A percentile compares a stretch with the other conserved stretches of the same genome.
These are phyloP conservation scores for Phytophthora podocarpi DNA, from an alignment of 352 stramenopile species.

Conservation along the genomic window DNA sequence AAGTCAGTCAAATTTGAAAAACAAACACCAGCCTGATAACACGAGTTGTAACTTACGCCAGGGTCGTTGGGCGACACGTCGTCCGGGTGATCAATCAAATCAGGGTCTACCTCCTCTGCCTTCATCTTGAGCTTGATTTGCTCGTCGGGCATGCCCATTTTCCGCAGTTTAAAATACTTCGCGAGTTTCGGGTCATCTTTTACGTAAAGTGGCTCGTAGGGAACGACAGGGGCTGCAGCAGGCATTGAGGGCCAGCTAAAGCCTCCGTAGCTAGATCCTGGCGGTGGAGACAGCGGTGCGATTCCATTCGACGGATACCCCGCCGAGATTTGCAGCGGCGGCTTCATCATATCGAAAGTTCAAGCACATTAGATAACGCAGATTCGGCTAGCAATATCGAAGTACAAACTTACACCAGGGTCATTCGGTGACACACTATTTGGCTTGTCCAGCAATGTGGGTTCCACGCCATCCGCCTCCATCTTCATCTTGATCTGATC, in stretches of 20 bases:
- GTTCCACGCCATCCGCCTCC: slow-evolving; percentile 72
- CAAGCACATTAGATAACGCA: slow-evolving; percentile 6
- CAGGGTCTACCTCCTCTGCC: slow-evolving; percentile 63
- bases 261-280: slow-evolving; percentile 10
- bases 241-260: slow-evolving; percentile 38
- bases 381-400: not conserved
- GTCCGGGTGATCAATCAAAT: slow-evolving; percentile 70
- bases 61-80: slow-evolving; percentile 81
- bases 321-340: slow-evolving; percentile 26
- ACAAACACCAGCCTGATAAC: not conserved
- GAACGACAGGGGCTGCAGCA: slow-evolving; percentile 26
- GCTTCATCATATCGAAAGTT: slow-evolving; percentile 24
- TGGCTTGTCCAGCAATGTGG: slow-evolving; percentile 66
- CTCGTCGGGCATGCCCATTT: slow-evolving; percentile 84
- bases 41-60: slow-evolving; percentile 49
- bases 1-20: not conserved
- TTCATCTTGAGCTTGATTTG: slow-evolving; percentile 89
- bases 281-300: slow-evolving; percentile 16
- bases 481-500: slow-evolving; percentile 88
- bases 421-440: slow-evolving; percentile 79
- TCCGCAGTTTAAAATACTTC: slow-evolving; percentile 86
- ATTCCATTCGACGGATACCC: slow-evolving; percentile 26
- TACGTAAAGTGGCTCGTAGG: slow-evolving; percentile 75
- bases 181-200: slow-evolving; percentile 75
- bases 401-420: slow-evolving; percentile 58